phyloP scores from a whole-genome alignment of 1,139 yeast species.

The Yamadazyma friedrichii region DNA sequence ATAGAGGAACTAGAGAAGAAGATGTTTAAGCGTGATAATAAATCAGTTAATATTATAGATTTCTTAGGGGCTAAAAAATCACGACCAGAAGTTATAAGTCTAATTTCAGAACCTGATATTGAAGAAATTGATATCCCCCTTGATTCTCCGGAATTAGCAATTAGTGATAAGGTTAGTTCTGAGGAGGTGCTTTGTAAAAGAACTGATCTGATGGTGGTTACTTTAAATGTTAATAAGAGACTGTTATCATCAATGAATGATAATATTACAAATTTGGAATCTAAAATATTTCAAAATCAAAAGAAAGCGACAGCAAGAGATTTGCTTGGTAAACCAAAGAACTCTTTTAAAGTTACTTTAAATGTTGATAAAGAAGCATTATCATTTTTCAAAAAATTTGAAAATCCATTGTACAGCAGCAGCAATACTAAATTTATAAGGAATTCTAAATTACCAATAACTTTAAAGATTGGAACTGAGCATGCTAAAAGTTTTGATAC shows the following conservation, averaged over 20 bases:
- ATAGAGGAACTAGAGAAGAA: constrained; percentile 32
- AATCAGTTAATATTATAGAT: constrained; percentile 32
- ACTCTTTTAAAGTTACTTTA: constrained; percentile 23
- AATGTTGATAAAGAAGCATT: constrained; percentile 25
- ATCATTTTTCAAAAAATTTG: constrained; percentile 24
- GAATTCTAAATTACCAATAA: constrained; percentile 11
- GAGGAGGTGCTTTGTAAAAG: neutral
- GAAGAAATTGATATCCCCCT: constrained; percentile 2
- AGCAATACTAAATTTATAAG: constrained; percentile 12
- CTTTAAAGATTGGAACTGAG: constrained; percentile 18
- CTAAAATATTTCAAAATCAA: constrained; percentile 18
- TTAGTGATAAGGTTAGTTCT: neutral
- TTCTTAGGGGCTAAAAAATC: constrained; percentile 15
- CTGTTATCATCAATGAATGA: neutral
- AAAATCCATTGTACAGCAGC: constrained; percentile 32
- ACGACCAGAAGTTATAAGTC: constrained; percentile 1
- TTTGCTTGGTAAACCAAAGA: constrained; percentile 16
- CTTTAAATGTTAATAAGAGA: neutral
- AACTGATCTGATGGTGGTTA: neutral
- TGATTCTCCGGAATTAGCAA: neutral
- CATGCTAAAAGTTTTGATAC: constrained; percentile 12
- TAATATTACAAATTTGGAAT: constrained; percentile 14
- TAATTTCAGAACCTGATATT: constrained; percentile 4
- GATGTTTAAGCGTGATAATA: constrained; percentile 21
- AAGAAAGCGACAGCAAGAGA: constrained; percentile 27